Conservation (phyloP, 306 rosid species). For the Sindora glabra region DNA sequence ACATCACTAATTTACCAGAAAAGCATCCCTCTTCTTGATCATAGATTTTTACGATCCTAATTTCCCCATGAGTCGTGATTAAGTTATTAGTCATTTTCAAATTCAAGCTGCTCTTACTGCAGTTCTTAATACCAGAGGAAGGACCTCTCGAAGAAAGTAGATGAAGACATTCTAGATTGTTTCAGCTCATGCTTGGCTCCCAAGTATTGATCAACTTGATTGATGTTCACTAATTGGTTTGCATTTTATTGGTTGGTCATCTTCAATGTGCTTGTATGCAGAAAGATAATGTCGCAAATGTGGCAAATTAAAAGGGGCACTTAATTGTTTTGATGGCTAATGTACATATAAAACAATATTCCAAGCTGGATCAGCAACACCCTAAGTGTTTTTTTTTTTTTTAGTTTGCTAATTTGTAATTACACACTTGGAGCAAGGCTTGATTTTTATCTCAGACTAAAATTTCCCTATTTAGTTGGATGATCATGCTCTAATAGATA, state of each 20-base stretch:
- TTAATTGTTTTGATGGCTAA: conserved; percentile 92
- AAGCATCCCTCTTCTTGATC: background rate
- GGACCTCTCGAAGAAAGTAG: conserved; percentile 40
- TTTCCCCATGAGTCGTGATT: background rate
- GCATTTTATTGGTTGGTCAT: background rate
- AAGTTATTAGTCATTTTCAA: conserved; percentile 25
- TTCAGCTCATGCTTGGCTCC: conserved; percentile 84
- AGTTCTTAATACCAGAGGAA: conserved; percentile 78
- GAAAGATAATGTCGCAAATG: conserved; percentile 74
- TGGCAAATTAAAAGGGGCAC: conserved; percentile 97
- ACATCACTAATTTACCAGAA: background rate
- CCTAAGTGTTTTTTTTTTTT: conserved; percentile 58
- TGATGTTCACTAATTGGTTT: conserved; percentile 11
- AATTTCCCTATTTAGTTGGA: conserved; percentile 52
- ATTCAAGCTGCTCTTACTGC: conserved; percentile 66
- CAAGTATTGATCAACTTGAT: conserved; percentile 48
- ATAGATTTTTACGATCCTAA: conserved; percentile 1
- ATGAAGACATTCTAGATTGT: conserved; percentile 90
- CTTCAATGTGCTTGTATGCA: conserved; percentile 34
- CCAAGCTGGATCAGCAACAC: conserved; percentile 63
- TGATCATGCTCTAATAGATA: conserved; percentile 65
- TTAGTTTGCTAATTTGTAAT: background rate
- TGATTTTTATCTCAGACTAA: background rate
- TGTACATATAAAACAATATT: conserved; percentile 63
- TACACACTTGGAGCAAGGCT: conserved; percentile 5